Base-by-base conservation (phyloP, 2,329 filamentous ascomycete genomes). In the Grosmannia serpens region DNA sequence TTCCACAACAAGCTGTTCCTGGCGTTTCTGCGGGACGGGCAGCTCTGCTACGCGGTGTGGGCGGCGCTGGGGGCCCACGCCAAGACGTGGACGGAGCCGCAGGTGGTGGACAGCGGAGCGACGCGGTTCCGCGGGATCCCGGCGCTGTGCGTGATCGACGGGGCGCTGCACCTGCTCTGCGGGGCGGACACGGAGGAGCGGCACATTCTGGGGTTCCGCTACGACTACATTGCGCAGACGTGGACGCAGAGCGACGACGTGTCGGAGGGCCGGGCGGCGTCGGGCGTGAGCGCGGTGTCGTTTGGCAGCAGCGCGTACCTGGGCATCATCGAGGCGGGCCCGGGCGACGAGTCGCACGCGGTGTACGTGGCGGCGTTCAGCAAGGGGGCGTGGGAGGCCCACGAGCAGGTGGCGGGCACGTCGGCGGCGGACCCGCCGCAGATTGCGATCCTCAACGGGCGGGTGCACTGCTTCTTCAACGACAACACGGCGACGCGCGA, bases 1-100 rank as follows among this genome's bases (percentile, higher is more conserved):
- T 70, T 71, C 56, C 69, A 71, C 60, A 70, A 71, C 59, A 69
- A 68, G 61, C 63, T 72, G 6, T 67, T 70, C 54, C 60, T 71
- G 22, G 65, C 65, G 8, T 71, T 67, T 57, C 59, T 71, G 52
- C 64, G 65, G 4, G 62, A 67, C 44, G 63, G 64, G 7, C 63
- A 55, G 38, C 61, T 72, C 9, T 68, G 65, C 56, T 70, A 66
- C 58, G 62, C 63, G 9, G 63, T 66, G 24, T 69, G 64, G 63
- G 61, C 64, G 3, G 54, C 64, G 0, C 63, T 66, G 38, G 64
- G 65, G 27, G 56, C 57, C 9, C 59, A 64, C 26, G 64, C 53
- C 3, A 26, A 55, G 41, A 46, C 50, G 56, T 64, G 67, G 62
- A 44, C 62, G 2, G 60, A 51, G 57, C 63, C 65, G 6, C 54